Base-by-base conservation (phyloP, 768 basidiomycete genomes). In the Agrocybe praecox region DNA sequence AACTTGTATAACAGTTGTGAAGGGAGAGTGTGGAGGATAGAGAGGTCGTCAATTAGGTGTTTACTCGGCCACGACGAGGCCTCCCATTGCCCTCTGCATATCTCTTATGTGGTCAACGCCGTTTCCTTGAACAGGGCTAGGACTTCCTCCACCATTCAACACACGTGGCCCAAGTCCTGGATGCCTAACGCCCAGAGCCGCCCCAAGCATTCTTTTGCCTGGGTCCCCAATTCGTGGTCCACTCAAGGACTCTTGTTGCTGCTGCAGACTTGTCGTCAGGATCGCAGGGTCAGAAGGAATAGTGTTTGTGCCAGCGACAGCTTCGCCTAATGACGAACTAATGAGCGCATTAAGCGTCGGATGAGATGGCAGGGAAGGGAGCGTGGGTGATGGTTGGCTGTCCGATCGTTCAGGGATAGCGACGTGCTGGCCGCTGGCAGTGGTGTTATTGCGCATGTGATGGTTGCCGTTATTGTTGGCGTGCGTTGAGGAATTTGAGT, bases 211-310 rank as follows among this genome's bases (percentile, higher is more conserved):
- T 66, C 92, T 80, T 76, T 91, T 92, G 40, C 90, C 92, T 29
- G 92, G 90, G 71, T 94, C 90, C 33, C 92, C 92, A 63, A 94
- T 92, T 66, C 88, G 83, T 19, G 91, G 91, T n/a, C 86, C 87
- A 29, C 74, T 69, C n/a, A 67, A 55, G 10, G 66, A 52, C 43
- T 71, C 70, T 40, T 63, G 64, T n/a, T 65, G 69, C 55, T 79
- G 71, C 46, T 81, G 80, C 62, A 83, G 67, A 65, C 83, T 83
- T 21, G 82, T 79, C 12, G 82, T 78, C 49, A 90, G 68, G 57
- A 90, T 88, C 1, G 89, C 88, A 18, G 89, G 88, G 69, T 92
- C 89, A 17, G 81, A 72, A 17, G 80, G 79, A 59, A 74, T 69
- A 55, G 66, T 69, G 52, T 62, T 63, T 48, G 71, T 60, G 47